Conservation (phyloP, 495 filamentous ascomycete species). For the Talaromyces nanjingensis region DNA sequence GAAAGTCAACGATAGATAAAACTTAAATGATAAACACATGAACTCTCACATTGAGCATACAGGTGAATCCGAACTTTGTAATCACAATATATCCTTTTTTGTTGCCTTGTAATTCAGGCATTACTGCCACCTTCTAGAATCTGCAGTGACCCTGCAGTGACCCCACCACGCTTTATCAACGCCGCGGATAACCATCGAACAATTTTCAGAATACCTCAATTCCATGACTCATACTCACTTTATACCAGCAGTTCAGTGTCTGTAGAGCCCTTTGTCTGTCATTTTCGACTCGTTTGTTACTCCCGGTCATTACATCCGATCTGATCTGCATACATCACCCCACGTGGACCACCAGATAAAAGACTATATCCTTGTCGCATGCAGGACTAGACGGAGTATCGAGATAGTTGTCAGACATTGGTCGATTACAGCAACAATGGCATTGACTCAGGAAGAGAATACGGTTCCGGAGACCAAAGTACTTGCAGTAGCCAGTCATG, state of each 20-base stretch:
- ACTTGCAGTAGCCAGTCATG: constrained; percentile 95
- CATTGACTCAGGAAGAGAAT: constrained; percentile 15
- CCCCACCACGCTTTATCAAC: background rate
- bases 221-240: background rate
- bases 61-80: background rate
- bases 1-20: background rate
- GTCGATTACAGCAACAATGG: background rate
- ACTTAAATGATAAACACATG: background rate
- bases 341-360: background rate
- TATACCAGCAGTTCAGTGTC: background rate
- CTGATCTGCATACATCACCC: background rate
- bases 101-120: constrained; percentile 1
- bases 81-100: background rate
- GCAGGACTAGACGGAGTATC: background rate
- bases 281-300: background rate
- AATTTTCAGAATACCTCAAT: constrained; percentile 1
- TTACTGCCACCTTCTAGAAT: background rate
- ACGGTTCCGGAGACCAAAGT: constrained; percentile 78
- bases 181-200: background rate
- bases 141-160: background rate
- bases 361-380: background rate
- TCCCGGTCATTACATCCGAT: background rate
- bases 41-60: background rate
- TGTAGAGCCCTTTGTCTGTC: background rate
- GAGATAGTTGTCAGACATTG: background rate